Evolutionary conservation across 306 rosid genomes (phyloP), one percentile per base, ranked within the genome.

Genomic region (Malus fusca): DNA sequence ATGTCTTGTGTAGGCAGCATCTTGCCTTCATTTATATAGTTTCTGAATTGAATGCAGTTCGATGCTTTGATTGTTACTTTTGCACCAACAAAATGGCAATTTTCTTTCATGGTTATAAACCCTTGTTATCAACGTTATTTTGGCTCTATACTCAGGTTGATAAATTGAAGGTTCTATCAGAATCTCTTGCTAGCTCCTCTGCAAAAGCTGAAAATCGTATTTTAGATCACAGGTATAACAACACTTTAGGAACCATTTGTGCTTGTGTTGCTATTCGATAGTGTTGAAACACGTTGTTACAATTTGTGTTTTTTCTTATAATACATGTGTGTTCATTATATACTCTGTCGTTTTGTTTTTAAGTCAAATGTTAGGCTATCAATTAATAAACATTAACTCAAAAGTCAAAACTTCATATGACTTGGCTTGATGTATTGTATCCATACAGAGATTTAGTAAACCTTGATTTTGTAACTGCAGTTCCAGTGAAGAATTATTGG

Each of bases 181-280:
- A 92, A 56, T 96, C 99, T 79, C 99, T 96, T 80, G 83, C 97
- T 55, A 92, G 91, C 86, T 96, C 99, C 73, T 88, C 92, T 74
- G 80, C 81, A 79, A 96, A 90, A 84, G 90, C 99, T 77, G 98
- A 92, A 85, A 96, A 90, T 82, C 99, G 98, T 78, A 92, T 96
- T 83, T 81, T 87, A 78, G 99, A 96, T 52, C 84, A 90, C 76
- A 92, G 99, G 99, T 96, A 81, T 68, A 55, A 78, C 25, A 68
- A 66, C 35, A 65, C 63, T 33, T 22, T 60, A 11, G 73, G 70
- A 78, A 28, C 26, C 51, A 53, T 51, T 37, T 55, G 19, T 75
- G 23, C 56, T 37, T 40, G 21, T 72, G 35, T 66, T 79, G 35
- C 22, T 51, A 11, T 66, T 35, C 9, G 28, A 5, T 46, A 66